Conservation (phyloP, 1,284 basidiomycete species). For the Ustilago bromivora region DNA sequence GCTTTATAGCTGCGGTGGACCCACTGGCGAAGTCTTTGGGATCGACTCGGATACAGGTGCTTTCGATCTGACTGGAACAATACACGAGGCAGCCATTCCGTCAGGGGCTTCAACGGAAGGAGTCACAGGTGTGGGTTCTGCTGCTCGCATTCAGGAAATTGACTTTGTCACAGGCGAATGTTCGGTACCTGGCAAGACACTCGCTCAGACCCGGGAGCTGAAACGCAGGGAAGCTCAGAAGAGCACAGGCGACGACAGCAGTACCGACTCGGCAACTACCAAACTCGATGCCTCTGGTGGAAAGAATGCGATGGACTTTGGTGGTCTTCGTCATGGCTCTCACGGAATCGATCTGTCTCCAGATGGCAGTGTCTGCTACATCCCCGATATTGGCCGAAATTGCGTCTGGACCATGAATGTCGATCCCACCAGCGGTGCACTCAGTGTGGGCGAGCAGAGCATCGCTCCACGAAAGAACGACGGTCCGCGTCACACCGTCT, state of each 20-base stretch:
- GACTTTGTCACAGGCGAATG: conserved; percentile 58
- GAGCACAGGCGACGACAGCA: neutral
- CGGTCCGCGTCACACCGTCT: conserved; percentile 71
- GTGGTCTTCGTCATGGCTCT: conserved; percentile 52
- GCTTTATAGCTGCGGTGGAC: conserved; percentile 71
- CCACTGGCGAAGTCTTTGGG: conserved; percentile 70
- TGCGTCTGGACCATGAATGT: conserved; percentile 70
- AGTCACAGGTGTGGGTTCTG: conserved; percentile 29
- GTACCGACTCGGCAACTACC: conserved; percentile 2
- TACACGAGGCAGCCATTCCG: conserved; percentile 21
- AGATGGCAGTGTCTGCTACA: conserved; percentile 25
- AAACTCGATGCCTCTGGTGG: conserved; percentile 32
- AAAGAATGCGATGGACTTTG: conserved; percentile 55
- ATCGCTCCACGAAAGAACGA: conserved; percentile 69
- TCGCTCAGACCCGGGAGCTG: conserved; percentile 19
- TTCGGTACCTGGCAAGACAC: conserved; percentile 45
- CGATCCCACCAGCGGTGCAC: conserved; percentile 50
- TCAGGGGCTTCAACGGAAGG: conserved; percentile 18
- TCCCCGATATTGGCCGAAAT: conserved; percentile 69
- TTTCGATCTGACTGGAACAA: conserved; percentile 44
- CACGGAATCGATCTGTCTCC: conserved; percentile 37
- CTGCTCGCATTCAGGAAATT: conserved; percentile 62
- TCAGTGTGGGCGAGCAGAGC: conserved; percentile 67
- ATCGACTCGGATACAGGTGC: conserved; percentile 64
- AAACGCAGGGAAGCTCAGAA: conserved; percentile 7